phyloP scores from a whole-genome alignment of 805 yeast genomes.

The Naumovozyma dairenensis region DNA sequence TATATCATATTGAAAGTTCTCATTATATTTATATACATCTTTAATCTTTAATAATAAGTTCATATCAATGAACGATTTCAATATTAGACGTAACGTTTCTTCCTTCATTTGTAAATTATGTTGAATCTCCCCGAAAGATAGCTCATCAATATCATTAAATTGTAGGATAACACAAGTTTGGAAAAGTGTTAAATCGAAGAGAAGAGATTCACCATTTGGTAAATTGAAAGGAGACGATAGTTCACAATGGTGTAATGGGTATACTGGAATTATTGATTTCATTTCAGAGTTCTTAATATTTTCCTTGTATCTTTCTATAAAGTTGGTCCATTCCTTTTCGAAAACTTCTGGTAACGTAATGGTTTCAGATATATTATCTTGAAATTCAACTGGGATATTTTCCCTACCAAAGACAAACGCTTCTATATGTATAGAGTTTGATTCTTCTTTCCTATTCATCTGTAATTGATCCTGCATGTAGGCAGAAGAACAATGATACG shows the following conservation, averaged over 20 bases:
- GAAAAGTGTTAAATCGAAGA: constrained; percentile 18
- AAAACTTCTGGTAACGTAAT: constrained; percentile 14
- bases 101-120: constrained; percentile 4
- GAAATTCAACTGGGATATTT: constrained; percentile 14
- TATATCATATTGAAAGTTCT: constrained; percentile 15
- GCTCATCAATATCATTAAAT: constrained; percentile 14
- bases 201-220: constrained; percentile 8
- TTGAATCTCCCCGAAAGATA: constrained; percentile 8
- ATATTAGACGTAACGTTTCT: constrained; percentile 5
- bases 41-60: constrained; percentile 8
- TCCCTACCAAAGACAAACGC: constrained; percentile 18
- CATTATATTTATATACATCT: constrained; percentile 11
- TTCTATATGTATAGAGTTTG: neutral
- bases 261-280: constrained; percentile 14
- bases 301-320: constrained; percentile 5
- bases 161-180: constrained; percentile 21
- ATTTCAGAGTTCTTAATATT: constrained; percentile 7
- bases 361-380: constrained; percentile 4
- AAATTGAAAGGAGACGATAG: constrained; percentile 15
- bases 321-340: constrained; percentile 12
- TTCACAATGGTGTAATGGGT: constrained; percentile 24
- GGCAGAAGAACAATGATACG: too few species aligned
- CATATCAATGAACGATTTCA: constrained; percentile 16
- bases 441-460: too few species aligned
- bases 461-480: too few species aligned